These are phyloP conservation scores for Brasenia schreberi DNA, from an alignment of 164 flowering plant genomes.

Conservation along the genomic window DNA sequence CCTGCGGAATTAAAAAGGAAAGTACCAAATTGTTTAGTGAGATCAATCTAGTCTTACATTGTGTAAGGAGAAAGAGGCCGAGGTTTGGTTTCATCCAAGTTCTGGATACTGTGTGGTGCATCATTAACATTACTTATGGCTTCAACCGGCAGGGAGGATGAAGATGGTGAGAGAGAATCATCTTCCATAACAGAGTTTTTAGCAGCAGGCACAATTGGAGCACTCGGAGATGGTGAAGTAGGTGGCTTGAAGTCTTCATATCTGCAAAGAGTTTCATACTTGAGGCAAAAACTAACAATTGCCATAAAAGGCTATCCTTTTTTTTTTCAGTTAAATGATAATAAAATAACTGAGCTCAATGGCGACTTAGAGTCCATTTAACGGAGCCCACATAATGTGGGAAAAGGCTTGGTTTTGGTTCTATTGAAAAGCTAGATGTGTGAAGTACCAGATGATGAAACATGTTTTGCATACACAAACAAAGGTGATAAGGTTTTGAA, in stretches of 20 bases:
- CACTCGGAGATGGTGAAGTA: conserved; percentile 45
- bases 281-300: neutral
- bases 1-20: too few relatives aligned
- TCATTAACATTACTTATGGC: conserved; percentile 10
- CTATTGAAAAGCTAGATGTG: too few relatives aligned
- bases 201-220: conserved; percentile 9
- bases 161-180: neutral
- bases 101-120: conserved; percentile 6
- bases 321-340: neutral
- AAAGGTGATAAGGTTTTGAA: conserved; percentile 24
- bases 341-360: neutral
- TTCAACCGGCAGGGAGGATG: neutral
- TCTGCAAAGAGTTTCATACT: conserved; percentile 13
- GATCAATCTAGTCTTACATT: conserved; percentile 22
- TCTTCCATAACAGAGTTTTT: neutral
- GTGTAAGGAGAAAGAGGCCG: conserved; percentile 52
- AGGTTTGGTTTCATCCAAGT: conserved; percentile 14
- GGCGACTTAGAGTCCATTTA: too few relatives aligned
- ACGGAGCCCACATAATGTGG: too few relatives aligned
- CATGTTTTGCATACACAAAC: conserved; percentile 15
- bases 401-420: too few relatives aligned
- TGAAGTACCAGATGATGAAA: neutral
- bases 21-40: neutral
- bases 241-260: conserved; percentile 59
- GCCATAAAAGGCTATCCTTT: neutral